Evolutionary conservation across 192 early-diverging fungal genomes (phyloP).

Genomic region (Gigaspora rosea): DNA sequence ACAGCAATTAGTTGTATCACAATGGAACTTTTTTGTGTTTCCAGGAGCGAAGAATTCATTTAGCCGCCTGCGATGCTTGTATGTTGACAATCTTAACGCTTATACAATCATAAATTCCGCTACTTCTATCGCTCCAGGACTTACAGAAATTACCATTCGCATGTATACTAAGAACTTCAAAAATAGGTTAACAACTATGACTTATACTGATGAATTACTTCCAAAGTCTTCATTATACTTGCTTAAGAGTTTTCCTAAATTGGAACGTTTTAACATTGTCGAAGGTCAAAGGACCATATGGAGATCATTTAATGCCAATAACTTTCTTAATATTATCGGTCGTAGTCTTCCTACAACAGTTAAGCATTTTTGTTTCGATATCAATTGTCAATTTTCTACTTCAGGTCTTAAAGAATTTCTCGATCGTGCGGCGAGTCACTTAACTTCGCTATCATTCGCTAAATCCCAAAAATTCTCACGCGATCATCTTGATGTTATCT

Average conservation of each 20-base stretch:
- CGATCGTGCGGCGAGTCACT: neutral
- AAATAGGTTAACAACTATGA: neutral
- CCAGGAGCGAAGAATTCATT: neutral
- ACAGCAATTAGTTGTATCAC: neutral
- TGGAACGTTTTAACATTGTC: slow-evolving; percentile 3
- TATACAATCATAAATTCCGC: neutral
- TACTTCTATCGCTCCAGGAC: neutral
- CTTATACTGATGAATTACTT: neutral
- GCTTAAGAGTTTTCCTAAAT: neutral
- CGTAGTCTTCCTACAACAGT: neutral
- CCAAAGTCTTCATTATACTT: neutral
- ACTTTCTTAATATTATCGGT: neutral
- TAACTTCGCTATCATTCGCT: neutral
- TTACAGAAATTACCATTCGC: neutral
- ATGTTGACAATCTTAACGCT: neutral
- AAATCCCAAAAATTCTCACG: neutral
- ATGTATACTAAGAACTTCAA: neutral
- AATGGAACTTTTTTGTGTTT: neutral
- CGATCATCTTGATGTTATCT: neutral
- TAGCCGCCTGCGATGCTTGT: neutral
- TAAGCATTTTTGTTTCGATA: neutral
- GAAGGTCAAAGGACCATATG: slow-evolving; percentile 6
- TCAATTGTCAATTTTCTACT: neutral
- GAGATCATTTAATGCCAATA: neutral
- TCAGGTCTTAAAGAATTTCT: neutral